Conservation (phyloP, 75 land plant species). For the Ceratopteris richardii region DNA sequence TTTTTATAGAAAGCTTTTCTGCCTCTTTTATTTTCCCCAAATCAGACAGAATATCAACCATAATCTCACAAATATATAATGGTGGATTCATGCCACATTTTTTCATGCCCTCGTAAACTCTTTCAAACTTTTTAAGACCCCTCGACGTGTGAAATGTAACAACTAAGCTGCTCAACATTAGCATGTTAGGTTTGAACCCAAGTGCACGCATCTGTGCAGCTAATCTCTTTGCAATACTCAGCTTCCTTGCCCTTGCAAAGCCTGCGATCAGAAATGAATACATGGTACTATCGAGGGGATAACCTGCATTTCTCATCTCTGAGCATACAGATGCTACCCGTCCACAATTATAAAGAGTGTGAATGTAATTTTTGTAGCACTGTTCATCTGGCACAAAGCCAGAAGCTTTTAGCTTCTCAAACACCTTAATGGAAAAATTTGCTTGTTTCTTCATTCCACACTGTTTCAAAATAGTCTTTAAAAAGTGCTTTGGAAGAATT, state of each 20-base stretch:
- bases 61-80: background rate
- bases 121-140: background rate
- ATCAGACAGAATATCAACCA: background rate
- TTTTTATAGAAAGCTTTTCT: too few species aligned
- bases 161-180: background rate
- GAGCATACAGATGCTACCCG: background rate
- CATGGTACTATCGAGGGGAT: background rate
- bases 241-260: background rate
- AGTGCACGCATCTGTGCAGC: background rate
- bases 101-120: background rate
- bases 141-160: background rate
- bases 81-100: background rate
- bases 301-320: conserved; percentile 2
- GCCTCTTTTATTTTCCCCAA: too few species aligned
- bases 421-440: background rate
- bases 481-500: background rate
- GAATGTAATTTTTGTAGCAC: background rate
- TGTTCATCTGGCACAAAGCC: background rate
- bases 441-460: background rate
- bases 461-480: background rate
- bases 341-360: background rate
- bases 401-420: background rate
- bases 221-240: background rate
- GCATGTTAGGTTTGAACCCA: background rate
- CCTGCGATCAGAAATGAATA: background rate